Conservation (phyloP, 2,329 filamentous ascomycete species). For the Dothistroma septosporum region DNA sequence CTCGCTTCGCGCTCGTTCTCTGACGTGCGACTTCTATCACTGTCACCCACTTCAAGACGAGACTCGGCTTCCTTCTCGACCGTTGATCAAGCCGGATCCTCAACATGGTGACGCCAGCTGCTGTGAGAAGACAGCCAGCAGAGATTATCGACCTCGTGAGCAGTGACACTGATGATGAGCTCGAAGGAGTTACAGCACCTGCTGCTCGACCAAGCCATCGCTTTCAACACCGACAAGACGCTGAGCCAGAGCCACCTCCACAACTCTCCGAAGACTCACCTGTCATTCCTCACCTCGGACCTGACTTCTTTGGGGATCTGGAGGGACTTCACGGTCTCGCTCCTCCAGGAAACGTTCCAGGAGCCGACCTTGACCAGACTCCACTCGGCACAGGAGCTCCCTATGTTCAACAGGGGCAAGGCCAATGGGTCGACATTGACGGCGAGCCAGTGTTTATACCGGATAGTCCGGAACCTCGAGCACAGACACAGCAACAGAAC, state of each 20-base stretch:
- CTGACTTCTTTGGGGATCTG: neutral
- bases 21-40: neutral
- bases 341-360: neutral
- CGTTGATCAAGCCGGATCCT: neutral
- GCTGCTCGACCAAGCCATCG: slow-evolving; percentile 4
- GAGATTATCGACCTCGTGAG: slow-evolving; percentile 26
- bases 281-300: neutral
- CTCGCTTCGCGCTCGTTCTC: neutral
- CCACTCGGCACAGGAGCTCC: neutral
- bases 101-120: neutral
- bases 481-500: neutral
- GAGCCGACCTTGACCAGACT: neutral
- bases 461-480: slow-evolving; percentile 17
- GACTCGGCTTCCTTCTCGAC: neutral
- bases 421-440: slow-evolving; percentile 6
- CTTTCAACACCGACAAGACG: slow-evolving; percentile 1
- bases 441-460: slow-evolving; percentile 25
- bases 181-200: neutral
- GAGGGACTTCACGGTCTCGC: neutral
- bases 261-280: neutral
- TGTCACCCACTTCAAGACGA: neutral
- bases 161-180: slow-evolving; percentile 23
- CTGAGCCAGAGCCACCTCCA: neutral
- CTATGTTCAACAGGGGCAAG: neutral
- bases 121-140: neutral